Evolutionary conservation across 148 eudicot species (phyloP), one percentile per base, ranked within the genome.

Genomic region (Talinum fruticosum): DNA sequence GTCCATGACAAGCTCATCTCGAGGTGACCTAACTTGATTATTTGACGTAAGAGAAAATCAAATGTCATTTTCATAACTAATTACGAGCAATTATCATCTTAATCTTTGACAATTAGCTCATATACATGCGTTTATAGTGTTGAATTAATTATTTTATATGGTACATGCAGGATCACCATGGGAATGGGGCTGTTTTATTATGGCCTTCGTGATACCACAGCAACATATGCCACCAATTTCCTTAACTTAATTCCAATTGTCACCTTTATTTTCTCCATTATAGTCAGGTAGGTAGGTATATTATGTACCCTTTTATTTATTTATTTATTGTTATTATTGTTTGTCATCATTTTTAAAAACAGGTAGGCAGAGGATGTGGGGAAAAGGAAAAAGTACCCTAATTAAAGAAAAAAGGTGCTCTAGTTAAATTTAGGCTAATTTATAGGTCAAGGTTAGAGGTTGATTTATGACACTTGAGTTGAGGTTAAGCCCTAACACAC

Each of bases 201-300:
- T 33, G 94, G 97, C 0, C 71, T 92, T 5, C 78, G 80, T 4
- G 90, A 90, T 75, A 89, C 93, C 7, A 83, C 85, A 0, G 97
- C 97, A 10, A 85, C 92, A n/a, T 92, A 84, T 65, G 92, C 97
- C 4, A 86, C 90, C 33, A 89, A 92, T 76, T 90, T 87, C 68
- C 89, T 87, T 80, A 90, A 85, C 45, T 84, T 92, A 23, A 85
- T 92, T 28, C 94, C 97, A 0, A 71, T 88, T 12, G 80, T 81
- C 64, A 92, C 97, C 18, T 90, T 87, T 69, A 5, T 86, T 45
- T 85, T 92, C 75, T 90, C 97, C 33, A 41, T 75, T 26, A 69
- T 90, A 8, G 10, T 77, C 23, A 68, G 97, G 93, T 90, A 83
- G 8, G 30, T 38, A 61, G 1, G 47, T 36, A 23, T 49, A n/a